Evolutionary conservation across 192 early-diverging fungal genomes (phyloP).

Genomic region (Phycomyces nitens): DNA sequence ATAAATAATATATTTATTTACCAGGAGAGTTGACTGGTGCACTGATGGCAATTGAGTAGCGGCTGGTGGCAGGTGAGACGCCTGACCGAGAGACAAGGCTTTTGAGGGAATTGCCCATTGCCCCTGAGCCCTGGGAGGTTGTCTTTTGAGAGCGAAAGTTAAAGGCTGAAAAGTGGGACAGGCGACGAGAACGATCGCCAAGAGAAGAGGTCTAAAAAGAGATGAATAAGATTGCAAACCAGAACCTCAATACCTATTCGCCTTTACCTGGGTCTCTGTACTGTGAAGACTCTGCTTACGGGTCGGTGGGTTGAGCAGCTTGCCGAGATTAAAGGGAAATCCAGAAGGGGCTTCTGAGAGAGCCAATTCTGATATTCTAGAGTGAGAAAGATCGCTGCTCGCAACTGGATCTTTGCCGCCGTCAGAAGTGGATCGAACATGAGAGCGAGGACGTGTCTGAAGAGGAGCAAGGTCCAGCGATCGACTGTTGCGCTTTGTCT

Average conservation of each 20-base stretch:
- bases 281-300: constrained; percentile 3
- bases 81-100: constrained; percentile 8
- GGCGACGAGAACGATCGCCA: constrained; percentile 13
- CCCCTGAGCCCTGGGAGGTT: constrained; percentile 7
- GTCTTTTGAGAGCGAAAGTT: constrained; percentile 20
- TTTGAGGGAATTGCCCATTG: constrained; percentile 10
- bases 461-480: constrained; percentile 14
- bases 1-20: constrained; percentile 16
- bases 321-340: constrained; percentile 6
- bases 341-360: background rate
- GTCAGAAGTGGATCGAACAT: constrained; percentile 11
- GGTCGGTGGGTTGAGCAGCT: constrained; percentile 1
- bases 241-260: too few species aligned
- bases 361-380: background rate
- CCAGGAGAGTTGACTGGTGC: constrained; percentile 47
- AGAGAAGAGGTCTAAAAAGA: constrained; percentile 7
- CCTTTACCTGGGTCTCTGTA: background rate
- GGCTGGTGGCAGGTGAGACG: constrained; percentile 9
- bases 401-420: background rate
- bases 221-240: too few species aligned
- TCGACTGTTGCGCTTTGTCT: constrained; percentile 11
- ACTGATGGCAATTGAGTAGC: constrained; percentile 32
- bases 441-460: background rate
- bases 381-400: background rate
- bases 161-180: constrained; percentile 23